Evolutionary conservation across 805 yeast genomes (phyloP), one percentile per base, ranked within the genome.

Genomic region (Pichia nakasei): DNA sequence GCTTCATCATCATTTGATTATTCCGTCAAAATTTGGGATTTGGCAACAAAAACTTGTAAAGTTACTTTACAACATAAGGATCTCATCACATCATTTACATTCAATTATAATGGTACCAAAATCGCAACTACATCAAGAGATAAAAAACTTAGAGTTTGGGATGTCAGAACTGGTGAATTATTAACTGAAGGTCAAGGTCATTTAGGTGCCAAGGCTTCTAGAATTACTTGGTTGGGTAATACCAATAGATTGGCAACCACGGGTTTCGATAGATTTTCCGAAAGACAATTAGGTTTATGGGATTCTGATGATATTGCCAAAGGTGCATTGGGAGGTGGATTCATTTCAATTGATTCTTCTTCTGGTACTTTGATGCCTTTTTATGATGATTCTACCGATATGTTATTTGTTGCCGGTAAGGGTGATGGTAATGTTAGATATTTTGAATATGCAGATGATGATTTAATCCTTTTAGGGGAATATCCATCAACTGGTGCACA

Each of bases 381-480:
- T 56, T 93, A 68, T 59, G 99, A 93, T 60, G 84, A 78, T 22
- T 75, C 84, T 31, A 88, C 85, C 37, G 77, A 80, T 44, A 77
- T 89, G 46, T 70, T 93, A 47, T 93, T 83, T 58, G 68, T 93
- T 48, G 97, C 95, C 27, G 99, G 98, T 54, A 91, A 93, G 64
- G 97, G 97, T 63, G 98, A 93, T 63, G 97, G 97, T 55, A 93
- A 91, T 62, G 86, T 93, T 56, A 85, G 96, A 58, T 91, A 91
- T 66, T 93, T 70, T 59, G 98, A 93, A 68, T 87, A 76, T 62
- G 87, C 80, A 49, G 78, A 85, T 55, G 97, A 91, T 56, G 83
- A 80, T 56, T 70, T 93, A 44, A 80, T 72, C 64, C 86, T 84
- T 53, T 67, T 93, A 47, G 85, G 95, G n/a, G 96, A 91, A 61